These are phyloP conservation scores for Syzygium malaccense DNA, from an alignment of 441 rosid species.

Conservation along the genomic window DNA sequence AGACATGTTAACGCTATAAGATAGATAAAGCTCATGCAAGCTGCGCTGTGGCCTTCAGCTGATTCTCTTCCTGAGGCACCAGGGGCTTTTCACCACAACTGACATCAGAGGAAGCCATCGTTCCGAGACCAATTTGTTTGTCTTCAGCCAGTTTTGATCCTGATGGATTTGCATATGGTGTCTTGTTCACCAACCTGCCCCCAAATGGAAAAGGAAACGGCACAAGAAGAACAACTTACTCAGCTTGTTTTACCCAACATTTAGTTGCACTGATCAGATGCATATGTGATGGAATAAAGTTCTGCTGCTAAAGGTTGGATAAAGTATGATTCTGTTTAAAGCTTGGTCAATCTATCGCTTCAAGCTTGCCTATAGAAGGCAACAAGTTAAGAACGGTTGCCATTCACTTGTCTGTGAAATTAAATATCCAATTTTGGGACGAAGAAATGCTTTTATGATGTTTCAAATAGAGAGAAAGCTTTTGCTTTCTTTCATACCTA, in stretches of 20 bases:
- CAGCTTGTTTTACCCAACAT: background rate
- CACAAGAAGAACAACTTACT: background rate
- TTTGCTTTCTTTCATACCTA: conserved; percentile 36
- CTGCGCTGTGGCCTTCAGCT: conserved; percentile 18
- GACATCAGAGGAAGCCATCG: conserved; percentile 20
- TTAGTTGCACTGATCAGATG: background rate
- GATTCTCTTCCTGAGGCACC: conserved; percentile 15
- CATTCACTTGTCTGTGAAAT: background rate
- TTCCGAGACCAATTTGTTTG: conserved; percentile 15
- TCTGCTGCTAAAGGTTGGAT: background rate
- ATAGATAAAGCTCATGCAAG: conserved; percentile 12
- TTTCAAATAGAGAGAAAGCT: background rate
- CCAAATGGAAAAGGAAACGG: background rate
- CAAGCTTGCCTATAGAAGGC: background rate
- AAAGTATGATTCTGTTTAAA: background rate
- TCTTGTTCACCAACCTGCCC: conserved; percentile 66
- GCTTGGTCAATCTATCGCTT: background rate
- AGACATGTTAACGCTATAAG: background rate
- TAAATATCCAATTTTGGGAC: background rate
- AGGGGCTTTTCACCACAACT: conserved; percentile 26
- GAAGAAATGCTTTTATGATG: background rate
- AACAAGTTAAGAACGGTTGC: background rate
- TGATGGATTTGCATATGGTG: conserved; percentile 44
- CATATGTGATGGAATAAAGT: background rate
- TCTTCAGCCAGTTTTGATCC: conserved; percentile 27